Conservation (phyloP, 371 early-diverging fungal species). For the Mortierella sp. region DNA sequence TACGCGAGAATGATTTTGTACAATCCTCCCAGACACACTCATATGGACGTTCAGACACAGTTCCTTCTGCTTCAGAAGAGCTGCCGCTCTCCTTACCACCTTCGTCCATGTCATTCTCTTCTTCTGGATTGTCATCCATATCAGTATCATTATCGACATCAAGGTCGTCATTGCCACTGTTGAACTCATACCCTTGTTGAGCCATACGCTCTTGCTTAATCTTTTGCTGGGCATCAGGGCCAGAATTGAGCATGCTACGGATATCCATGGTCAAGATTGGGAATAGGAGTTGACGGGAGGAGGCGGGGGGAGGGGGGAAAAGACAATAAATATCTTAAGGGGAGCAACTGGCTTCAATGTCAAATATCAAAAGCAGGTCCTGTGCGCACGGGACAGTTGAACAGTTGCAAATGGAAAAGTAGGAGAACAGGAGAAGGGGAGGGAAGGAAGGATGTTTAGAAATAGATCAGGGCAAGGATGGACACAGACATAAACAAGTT, state of each 20-base stretch:
- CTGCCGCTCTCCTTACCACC: slow-evolving; percentile 42
- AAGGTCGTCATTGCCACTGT: slow-evolving; percentile 7
- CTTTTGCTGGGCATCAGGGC: slow-evolving; percentile 38
- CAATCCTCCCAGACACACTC: slow-evolving; percentile 75
- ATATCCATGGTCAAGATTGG: slow-evolving; percentile 30
- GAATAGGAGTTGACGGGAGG: background rate
- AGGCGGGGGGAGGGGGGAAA: background rate
- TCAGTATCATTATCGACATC: slow-evolving; percentile 17
- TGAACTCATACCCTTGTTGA: background rate
- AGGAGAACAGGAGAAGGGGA: too few relatives aligned
- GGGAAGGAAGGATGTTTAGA: background rate
- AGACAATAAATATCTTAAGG: background rate
- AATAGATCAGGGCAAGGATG: background rate
- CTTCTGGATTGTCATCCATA: slow-evolving; percentile 17
- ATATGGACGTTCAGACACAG: slow-evolving; percentile 60
- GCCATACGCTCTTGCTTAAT: slow-evolving; percentile 12
- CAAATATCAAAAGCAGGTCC: background rate
- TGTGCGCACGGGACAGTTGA: background rate
- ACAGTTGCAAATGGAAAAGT: background rate
- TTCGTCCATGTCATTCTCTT: slow-evolving; percentile 38
- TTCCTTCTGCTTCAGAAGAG: slow-evolving; percentile 47
- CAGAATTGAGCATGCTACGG: slow-evolving; percentile 46
- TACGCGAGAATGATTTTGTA: slow-evolving; percentile 73
- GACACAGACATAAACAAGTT: background rate
- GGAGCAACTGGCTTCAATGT: background rate